A percentile compares a stretch with the other conserved stretches of the same genome.
phyloP scores from a whole-genome alignment of 2,329 filamentous ascomycete genomes.

The Xylaria sp. region DNA sequence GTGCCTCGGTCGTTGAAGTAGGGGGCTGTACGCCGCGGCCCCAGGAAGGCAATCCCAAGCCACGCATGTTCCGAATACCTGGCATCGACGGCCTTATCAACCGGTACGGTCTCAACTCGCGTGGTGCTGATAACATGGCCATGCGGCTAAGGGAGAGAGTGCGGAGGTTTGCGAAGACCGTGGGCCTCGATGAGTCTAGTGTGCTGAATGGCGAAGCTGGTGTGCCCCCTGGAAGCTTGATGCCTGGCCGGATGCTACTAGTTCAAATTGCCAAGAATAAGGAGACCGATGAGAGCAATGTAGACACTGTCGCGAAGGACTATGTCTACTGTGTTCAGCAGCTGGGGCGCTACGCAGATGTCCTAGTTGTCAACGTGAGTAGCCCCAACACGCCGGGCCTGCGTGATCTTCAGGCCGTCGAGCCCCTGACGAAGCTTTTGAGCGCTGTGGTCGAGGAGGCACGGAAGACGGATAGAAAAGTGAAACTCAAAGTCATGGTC shows the following conservation, averaged over 20 bases:
- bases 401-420: conserved; percentile 82
- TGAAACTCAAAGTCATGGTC: conserved; percentile 87
- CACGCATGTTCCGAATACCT: conserved; percentile 85
- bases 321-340: conserved; percentile 90
- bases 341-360: conserved; percentile 86
- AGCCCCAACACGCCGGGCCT: conserved; percentile 95
- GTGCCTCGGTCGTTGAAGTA: conserved; percentile 87
- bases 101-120: conserved; percentile 92
- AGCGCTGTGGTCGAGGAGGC: conserved; percentile 83
- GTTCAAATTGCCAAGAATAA: conserved; percentile 99
- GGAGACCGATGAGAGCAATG: conserved; percentile 81
- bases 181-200: conserved; percentile 72
- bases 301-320: conserved; percentile 77
- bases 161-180: conserved; percentile 72
- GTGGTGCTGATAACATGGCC: conserved; percentile 87
- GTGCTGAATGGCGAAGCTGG: conserved; percentile 78
- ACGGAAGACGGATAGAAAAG: conserved; percentile 68
- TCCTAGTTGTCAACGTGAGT: conserved; percentile 97
- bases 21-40: conserved; percentile 88
- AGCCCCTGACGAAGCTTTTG: conserved; percentile 81
- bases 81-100: conserved; percentile 90
- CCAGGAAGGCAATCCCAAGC: conserved; percentile 85
- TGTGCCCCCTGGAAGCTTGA: conserved; percentile 83
- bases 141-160: conserved; percentile 78
- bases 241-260: conserved; percentile 75